These are phyloP conservation scores for Talaromyces sp. DNA, from an alignment of 2,329 filamentous ascomycete genomes.

Conservation along the genomic window DNA sequence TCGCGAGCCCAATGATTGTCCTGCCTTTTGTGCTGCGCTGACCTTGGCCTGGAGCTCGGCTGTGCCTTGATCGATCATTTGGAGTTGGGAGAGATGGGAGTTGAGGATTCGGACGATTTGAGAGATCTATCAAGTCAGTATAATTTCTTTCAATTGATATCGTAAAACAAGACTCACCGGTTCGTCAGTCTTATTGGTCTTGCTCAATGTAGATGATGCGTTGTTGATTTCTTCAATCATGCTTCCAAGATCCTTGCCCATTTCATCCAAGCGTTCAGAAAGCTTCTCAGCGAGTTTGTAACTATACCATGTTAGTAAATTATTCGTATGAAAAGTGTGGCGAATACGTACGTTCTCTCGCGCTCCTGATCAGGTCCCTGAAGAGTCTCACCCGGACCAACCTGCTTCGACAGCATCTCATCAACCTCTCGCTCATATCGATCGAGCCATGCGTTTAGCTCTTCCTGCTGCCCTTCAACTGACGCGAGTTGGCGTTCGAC, in stretches of 20 bases:
- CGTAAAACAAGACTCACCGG: constrained; percentile 60
- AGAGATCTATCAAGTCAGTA: constrained; percentile 62
- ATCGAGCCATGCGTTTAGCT: constrained; percentile 83
- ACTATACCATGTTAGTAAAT: constrained; percentile 33
- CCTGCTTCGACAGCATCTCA: constrained; percentile 76
- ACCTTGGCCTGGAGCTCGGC: constrained; percentile 80
- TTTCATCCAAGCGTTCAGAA: constrained; percentile 84
- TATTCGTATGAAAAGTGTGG: background rate
- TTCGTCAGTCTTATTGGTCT: constrained; percentile 83
- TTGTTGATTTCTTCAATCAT: constrained; percentile 99
- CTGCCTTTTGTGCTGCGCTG: constrained; percentile 74
- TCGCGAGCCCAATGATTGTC: constrained; percentile 53
- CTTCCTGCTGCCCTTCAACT: constrained; percentile 90
- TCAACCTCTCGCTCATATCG: constrained; percentile 91
- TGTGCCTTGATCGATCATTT: constrained; percentile 88
- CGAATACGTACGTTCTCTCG: constrained; percentile 70
- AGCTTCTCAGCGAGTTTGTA: constrained; percentile 93
- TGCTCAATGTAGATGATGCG: constrained; percentile 84
- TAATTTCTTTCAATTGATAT: background rate
- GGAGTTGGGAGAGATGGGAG: constrained; percentile 83
- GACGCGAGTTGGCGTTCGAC: constrained; percentile 87
- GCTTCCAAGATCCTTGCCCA: constrained; percentile 85
- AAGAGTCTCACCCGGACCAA: constrained; percentile 71
- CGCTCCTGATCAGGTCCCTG: constrained; percentile 92
- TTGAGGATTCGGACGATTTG: constrained; percentile 96